A percentile compares a stretch with the other conserved stretches of the same genome.
Evolutionary conservation across 768 basidiomycete species (phyloP).

Genomic region (Lactarius hatsudake): DNA sequence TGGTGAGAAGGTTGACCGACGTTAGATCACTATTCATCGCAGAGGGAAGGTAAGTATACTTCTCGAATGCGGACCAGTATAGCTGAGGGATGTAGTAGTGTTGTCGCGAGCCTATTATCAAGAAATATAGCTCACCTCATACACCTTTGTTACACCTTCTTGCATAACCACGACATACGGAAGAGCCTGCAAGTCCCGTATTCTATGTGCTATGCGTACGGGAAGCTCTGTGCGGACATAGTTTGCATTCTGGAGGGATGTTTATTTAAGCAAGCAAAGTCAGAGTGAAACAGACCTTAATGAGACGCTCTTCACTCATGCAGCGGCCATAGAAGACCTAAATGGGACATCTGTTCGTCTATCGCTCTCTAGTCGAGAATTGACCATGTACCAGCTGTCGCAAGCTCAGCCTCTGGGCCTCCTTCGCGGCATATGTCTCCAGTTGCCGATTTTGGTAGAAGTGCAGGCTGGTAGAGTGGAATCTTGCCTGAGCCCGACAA

Average conservation of each 20-base stretch:
- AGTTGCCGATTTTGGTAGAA: slow-evolving; percentile 85
- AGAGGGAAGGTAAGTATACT: slow-evolving; percentile 41
- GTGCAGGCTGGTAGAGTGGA: slow-evolving; percentile 31
- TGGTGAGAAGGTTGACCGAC: slow-evolving; percentile 21
- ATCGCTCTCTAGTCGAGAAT: not conserved
- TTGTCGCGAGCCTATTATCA: not conserved
- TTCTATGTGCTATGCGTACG: slow-evolving; percentile 80
- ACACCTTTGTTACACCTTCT: slow-evolving; percentile 78
- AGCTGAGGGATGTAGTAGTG: slow-evolving; percentile 44
- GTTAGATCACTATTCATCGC: not conserved
- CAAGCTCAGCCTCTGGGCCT: slow-evolving; percentile 68
- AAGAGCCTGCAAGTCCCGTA: slow-evolving; percentile 81
- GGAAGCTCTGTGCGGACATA: slow-evolving; percentile 89
- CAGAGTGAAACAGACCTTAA: slow-evolving; percentile 50
- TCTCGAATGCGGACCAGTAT: slow-evolving; percentile 86
- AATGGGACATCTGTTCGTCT: slow-evolving; percentile 14
- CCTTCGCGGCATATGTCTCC: slow-evolving; percentile 73
- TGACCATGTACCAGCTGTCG: slow-evolving; percentile 65
- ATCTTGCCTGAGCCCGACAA: slow-evolving; percentile 10
- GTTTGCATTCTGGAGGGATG: slow-evolving; percentile 66
- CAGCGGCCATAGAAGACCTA: slow-evolving; percentile 86
- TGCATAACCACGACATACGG: slow-evolving; percentile 87
- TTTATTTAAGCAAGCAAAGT: slow-evolving; percentile 2
- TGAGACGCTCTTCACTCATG: slow-evolving; percentile 73
- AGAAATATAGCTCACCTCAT: slow-evolving; percentile 55